Base-by-base conservation (phyloP, 1,284 basidiomycete genomes). In the Phellopilus nigrolimitatus region DNA sequence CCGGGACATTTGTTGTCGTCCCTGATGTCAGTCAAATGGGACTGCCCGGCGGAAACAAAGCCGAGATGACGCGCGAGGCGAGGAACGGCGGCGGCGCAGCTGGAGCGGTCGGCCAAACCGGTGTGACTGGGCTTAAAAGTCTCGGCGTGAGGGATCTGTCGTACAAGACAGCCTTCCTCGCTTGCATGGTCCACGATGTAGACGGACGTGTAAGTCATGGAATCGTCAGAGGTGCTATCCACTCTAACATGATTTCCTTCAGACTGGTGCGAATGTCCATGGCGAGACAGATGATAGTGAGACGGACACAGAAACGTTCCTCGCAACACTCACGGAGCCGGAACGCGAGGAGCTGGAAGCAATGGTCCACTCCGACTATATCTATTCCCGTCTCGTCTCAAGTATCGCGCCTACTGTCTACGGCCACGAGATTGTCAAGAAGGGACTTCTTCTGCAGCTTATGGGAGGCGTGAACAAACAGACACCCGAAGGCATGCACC, bases 401-500 rank as follows among this genome's bases (percentile, higher is more conserved):
- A 94, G 90, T 63, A 97, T 99, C 56, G 97, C 97, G 1, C 97
- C 97, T 1, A 98, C 97, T 0, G 95, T 99, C 1, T 99, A 98
- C 62, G 95, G 94, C 0, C 95, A 97, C 66, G 95, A 98, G 64
- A 95, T 97, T 49, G 94, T 97, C 61, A 99, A 99, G 74, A 99
- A 99, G 68, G 97, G 97, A 7, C 78, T 99, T 33, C 71, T 99
- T n/a, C 76, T 99, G 10, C 97, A 99, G 66, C 80, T 99, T 38
- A 93, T 99, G 91, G 95, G 97, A n/a, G 97, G 97, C 39, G 95
- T 99, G 9, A 95, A 99, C 73, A 99, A 99, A 68, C 84, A 94
- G 65, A 99, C 95, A 0, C 73, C 78, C 0, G 97, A 99, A 68
- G 97, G 97, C 40, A 99, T 99, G 80, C 84, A 98, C 66, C 76